phyloP scores from a whole-genome alignment of 139 green algal species.

The Volvox reticuliferus region DNA sequence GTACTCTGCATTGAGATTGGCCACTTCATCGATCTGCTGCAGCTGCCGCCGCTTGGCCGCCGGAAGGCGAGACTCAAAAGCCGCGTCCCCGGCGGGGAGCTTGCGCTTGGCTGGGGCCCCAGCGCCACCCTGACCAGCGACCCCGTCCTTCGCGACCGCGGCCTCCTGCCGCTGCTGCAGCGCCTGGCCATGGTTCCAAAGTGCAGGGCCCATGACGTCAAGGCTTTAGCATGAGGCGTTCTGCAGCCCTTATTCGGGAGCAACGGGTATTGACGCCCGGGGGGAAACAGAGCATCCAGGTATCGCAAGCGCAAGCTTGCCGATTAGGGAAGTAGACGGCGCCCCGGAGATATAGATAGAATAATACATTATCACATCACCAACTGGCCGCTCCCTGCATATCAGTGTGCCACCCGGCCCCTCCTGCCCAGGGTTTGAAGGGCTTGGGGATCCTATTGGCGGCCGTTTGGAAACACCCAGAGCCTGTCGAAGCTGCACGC shows the following conservation, averaged over 20 bases:
- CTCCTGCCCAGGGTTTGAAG: not conserved
- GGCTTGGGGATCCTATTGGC: too few relatives aligned
- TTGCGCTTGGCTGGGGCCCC: constrained; percentile 29
- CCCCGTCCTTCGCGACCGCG: not conserved
- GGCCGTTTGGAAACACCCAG: too few relatives aligned
- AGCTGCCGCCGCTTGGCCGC: constrained; percentile 83
- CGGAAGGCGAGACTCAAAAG: constrained; percentile 55
- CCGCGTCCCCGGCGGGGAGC: not conserved
- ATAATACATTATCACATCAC: too few relatives aligned
- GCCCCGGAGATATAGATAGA: too few relatives aligned
- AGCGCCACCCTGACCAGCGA: not conserved
- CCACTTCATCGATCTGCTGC: constrained; percentile 77
- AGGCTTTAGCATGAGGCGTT: too few relatives aligned
- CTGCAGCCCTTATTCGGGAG: too few relatives aligned
- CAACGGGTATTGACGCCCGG: too few relatives aligned
- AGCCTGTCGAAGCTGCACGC: too few relatives aligned
- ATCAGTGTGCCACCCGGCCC: not conserved
- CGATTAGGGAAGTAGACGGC: too few relatives aligned
- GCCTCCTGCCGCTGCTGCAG: constrained; percentile 9
- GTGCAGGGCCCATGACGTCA: too few relatives aligned
- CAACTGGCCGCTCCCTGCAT: not conserved
- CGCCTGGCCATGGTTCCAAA: not conserved
- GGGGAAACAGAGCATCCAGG: too few relatives aligned
- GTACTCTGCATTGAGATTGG: constrained; percentile 66
- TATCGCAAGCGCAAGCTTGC: too few relatives aligned